Conservation (phyloP, 345 rosid genomes). For the Camelina neglecta region DNA sequence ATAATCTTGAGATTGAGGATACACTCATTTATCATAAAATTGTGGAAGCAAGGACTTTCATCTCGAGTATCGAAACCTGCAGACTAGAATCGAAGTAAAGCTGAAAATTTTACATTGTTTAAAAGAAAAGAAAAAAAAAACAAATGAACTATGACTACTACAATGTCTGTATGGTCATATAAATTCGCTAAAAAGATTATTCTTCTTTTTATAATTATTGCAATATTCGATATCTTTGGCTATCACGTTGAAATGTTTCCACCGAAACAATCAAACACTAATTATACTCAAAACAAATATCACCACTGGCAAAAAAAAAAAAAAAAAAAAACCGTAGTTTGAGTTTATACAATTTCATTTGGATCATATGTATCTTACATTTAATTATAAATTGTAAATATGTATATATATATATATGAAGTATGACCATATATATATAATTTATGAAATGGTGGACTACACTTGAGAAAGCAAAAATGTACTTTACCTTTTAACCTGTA, state of each 20-base stretch:
- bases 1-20: background rate
- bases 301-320: background rate
- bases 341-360: background rate
- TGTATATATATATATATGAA: background rate
- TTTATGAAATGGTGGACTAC: constrained; percentile 37
- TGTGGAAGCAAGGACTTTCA: background rate
- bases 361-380: background rate
- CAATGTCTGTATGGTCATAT: background rate
- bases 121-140: background rate
- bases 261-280: constrained; percentile 11
- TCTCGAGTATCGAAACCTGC: background rate
- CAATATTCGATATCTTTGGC: background rate
- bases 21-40: background rate
- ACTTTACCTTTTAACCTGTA: constrained; percentile 29
- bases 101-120: background rate
- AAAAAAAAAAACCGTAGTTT: background rate
- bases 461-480: constrained; percentile 39
- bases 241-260: constrained; percentile 8
- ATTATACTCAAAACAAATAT: background rate
- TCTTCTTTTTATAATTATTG: background rate
- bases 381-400: background rate
- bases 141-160: background rate
- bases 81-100: background rate
- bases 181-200: background rate
- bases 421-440: background rate